Evolutionary conservation across 2,329 filamentous ascomycete genomes (phyloP), one percentile per base, ranked within the genome.

Genomic region (Nigrograna mackinnonii): DNA sequence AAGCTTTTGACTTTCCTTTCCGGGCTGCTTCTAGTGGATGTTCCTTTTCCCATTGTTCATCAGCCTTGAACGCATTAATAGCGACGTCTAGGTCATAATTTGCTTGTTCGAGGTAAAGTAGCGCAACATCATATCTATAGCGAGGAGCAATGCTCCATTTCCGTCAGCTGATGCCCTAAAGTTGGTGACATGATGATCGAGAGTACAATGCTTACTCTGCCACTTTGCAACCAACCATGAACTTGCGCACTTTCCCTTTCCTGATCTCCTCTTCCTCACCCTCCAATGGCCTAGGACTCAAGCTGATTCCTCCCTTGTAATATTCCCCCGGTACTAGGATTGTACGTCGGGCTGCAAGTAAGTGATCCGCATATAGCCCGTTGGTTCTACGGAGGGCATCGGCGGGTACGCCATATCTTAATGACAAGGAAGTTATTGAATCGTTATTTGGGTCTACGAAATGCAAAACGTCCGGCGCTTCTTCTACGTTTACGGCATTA

Each of bases 161-260:
- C 41, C 36, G 55, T 74, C 54, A 74, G 69, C 52, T 40, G 22
- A 7, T 36, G 16, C 34, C 11, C 35, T 17, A 7, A 30, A 3
- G n/a, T n/a, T n/a, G n/a, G n/a, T n/a, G n/a, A n/a, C n/a, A n/a
- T 13, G 2, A 24, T 20, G n/a, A n/a, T 12, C 18, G 3, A 26
- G 39, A 18, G 35, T 28, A 30, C 7, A n/a, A 6, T 28, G 72
- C 77, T 70, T 84, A 91, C 74, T 91, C 86, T 18, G 80, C 73
- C 20, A 89, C 85, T 63, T 92, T 92, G 69, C 85, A 89, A 1
- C 78, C 77, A 2, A 89, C 83, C 88, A 91, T 91, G 75, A 86
- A 92, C 47, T 86, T 80, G 31, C 89, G 77, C 22, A 92, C 77
- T 60, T 84, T 85, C 14, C 73, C 77, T 69, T 89, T 91, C 49